phyloP scores from a whole-genome alignment of 768 basidiomycete genomes.

The Pleurotus salmoneostramineus region DNA sequence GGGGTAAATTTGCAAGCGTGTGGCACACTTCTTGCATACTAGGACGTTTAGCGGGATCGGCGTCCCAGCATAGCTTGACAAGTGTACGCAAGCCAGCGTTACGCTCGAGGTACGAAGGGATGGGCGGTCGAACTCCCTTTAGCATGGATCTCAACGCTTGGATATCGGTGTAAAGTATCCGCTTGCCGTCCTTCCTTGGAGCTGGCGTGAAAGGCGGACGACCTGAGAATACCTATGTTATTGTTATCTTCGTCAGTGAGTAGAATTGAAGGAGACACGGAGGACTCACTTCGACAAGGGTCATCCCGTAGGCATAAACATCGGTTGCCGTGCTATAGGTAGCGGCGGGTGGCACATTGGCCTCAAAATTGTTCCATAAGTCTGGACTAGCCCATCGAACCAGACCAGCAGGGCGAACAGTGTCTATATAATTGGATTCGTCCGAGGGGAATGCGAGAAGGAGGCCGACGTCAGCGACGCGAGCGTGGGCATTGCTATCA shows the following conservation, averaged over 20 bases:
- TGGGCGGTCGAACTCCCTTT: slow-evolving; percentile 13
- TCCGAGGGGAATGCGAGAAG: slow-evolving; percentile 17
- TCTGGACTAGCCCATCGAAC: slow-evolving; percentile 29
- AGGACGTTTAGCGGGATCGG: slow-evolving; percentile 13
- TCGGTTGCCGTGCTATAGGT: slow-evolving; percentile 15
- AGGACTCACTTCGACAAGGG: slow-evolving; percentile 22
- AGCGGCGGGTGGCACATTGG: background rate
- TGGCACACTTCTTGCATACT: background rate
- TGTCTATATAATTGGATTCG: slow-evolving; percentile 19
- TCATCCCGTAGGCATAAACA: slow-evolving; percentile 24
- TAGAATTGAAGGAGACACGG: background rate
- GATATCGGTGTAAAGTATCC: slow-evolving; percentile 12
- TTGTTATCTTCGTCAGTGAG: slow-evolving; percentile 11
- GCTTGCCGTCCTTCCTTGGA: background rate
- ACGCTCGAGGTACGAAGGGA: slow-evolving; percentile 10
- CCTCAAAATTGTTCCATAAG: slow-evolving; percentile 10
- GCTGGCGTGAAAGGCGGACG: slow-evolving; percentile 2
- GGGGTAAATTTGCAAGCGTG: background rate
- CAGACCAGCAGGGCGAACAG: slow-evolving; percentile 13
- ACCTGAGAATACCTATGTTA: slow-evolving; percentile 15
- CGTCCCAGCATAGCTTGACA: slow-evolving; percentile 14
- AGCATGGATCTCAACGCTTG: slow-evolving; percentile 19
- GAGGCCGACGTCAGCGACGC: slow-evolving; percentile 24
- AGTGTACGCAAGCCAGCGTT: slow-evolving; percentile 9
- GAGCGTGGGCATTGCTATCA: slow-evolving; percentile 15